Base-by-base conservation (phyloP, 257 asterid genomes). In the Ilex asprella region DNA sequence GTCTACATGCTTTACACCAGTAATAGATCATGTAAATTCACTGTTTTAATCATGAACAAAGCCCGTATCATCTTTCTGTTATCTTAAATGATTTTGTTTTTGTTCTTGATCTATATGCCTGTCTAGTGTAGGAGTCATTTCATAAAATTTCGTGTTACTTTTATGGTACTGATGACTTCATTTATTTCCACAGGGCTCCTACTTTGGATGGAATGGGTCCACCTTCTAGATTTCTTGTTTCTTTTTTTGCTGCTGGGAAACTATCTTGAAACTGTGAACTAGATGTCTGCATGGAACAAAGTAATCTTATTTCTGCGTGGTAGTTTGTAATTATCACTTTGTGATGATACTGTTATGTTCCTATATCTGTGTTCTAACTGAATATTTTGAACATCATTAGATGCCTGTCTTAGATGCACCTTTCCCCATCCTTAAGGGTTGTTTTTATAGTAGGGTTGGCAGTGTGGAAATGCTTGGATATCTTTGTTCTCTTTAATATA, bases 1-100 rank as follows among this genome's bases (percentile, higher is more conserved):
- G 94, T 79, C 89, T 87, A 69, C 94, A 87, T 81, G 94, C 96
- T 77, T 81, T 85, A 81, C 96, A 85, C 86, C 94, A 80, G 76
- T 64, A 56, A 84, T 89, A 86, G 80, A 67, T 84, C 89, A 73
- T 78, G 88, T 79, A 81, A 75, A 78, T 74, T 59, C 61, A 69
- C 32, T 58, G 59, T 72, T 79, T 56, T 78, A 76, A 70, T 65
- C 67, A 60, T 58, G 43, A 61, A 58, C 63, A 50, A 71, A 62
- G 65, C 51, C 55, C 61, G 50, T 12, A 27, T 59, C 30, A 2
- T 61, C 41, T 32, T n/a, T 59, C 39, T 29, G 49, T 39, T 46
- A 54, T 55, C 30, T 32, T 13, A 13, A 52, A 64, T 49, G 60
- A 50, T 44, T 46, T 65, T 30, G 41, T 15, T 53, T 50, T 43